Conservation (phyloP, 495 filamentous ascomycete species). For the Jackrogersella minutella region DNA sequence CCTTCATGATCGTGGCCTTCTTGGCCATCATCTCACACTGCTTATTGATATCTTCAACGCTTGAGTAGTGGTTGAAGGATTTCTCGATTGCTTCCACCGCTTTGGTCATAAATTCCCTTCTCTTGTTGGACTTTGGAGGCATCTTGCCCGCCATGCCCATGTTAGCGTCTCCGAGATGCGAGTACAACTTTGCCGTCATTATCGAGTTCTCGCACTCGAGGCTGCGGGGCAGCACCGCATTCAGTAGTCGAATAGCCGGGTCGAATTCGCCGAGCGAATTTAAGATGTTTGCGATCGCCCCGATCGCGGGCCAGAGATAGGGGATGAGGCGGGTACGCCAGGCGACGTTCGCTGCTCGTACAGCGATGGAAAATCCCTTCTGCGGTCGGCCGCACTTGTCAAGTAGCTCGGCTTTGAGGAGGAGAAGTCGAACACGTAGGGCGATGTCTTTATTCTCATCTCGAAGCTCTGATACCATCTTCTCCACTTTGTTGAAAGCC, state of each 20-base stretch:
- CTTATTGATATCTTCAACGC: constrained; percentile 75
- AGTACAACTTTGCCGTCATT: constrained; percentile 73
- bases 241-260: constrained; percentile 70
- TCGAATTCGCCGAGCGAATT: constrained; percentile 77
- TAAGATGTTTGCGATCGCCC: constrained; percentile 72
- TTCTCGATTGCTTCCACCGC: constrained; percentile 73
- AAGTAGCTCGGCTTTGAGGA: constrained; percentile 78
- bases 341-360: constrained; percentile 81
- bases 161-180: constrained; percentile 79
- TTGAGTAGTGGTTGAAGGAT: constrained; percentile 70
- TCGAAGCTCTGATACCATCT: constrained; percentile 68
- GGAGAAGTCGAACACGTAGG: constrained; percentile 76
- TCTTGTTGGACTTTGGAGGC: constrained; percentile 45
- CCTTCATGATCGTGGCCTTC: constrained; percentile 81
- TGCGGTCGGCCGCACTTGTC: constrained; percentile 74
- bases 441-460: constrained; percentile 77
- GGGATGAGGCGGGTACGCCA: constrained; percentile 75
- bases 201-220: constrained; percentile 75
- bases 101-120: constrained; percentile 68
- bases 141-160: constrained; percentile 77
- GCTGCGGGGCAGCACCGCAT: constrained; percentile 80
- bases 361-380: constrained; percentile 81
- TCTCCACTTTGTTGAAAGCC: constrained; percentile 74
- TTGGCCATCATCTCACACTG: constrained; percentile 88
- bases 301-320: constrained; percentile 79